These are phyloP conservation scores for Myxozyma mucilagina DNA, from an alignment of 805 yeast species.

Conservation along the genomic window DNA sequence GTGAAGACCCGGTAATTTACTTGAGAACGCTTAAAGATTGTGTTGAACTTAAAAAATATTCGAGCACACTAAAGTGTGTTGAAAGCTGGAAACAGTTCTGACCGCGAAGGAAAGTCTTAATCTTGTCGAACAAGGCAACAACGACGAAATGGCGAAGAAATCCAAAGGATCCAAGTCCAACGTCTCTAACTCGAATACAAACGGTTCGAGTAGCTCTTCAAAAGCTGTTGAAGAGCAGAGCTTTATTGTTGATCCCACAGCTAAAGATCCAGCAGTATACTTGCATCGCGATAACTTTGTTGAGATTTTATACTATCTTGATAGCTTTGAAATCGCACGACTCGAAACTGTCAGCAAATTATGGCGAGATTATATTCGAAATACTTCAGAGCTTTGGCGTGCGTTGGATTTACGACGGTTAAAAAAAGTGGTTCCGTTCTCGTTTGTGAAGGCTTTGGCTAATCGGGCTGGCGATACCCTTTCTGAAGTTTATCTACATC, in stretches of 20 bases:
- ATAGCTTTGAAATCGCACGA: conserved; percentile 6
- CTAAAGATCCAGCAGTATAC: conserved; percentile 2
- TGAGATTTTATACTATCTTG: background rate
- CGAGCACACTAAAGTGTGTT: no score
- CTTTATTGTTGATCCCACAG: background rate
- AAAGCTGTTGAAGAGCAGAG: background rate
- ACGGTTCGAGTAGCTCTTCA: background rate
- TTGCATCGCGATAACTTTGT: conserved; percentile 3
- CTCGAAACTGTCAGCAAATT: conserved; percentile 2
- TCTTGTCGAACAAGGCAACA: no score
- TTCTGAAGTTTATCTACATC: conserved; percentile 1
- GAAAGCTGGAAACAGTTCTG: no score
- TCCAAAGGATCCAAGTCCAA: background rate
- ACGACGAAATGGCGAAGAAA: background rate
- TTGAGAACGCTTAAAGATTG: no score
- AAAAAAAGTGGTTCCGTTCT: background rate
- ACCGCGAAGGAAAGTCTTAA: no score
- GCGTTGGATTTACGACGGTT: conserved; percentile 1
- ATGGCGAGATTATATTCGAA: conserved; percentile 10
- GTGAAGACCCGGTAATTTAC: no score
- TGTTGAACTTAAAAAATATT: no score
- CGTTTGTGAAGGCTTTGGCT: conserved; percentile 5
- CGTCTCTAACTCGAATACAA: background rate
- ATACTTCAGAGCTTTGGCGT: conserved; percentile 4
- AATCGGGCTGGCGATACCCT: conserved; percentile 9